Percentiles rank a stretch among this genome's conserved stretches.
phyloP scores from a whole-genome alignment of 306 rosid species.

The Acacia crassicarpa region DNA sequence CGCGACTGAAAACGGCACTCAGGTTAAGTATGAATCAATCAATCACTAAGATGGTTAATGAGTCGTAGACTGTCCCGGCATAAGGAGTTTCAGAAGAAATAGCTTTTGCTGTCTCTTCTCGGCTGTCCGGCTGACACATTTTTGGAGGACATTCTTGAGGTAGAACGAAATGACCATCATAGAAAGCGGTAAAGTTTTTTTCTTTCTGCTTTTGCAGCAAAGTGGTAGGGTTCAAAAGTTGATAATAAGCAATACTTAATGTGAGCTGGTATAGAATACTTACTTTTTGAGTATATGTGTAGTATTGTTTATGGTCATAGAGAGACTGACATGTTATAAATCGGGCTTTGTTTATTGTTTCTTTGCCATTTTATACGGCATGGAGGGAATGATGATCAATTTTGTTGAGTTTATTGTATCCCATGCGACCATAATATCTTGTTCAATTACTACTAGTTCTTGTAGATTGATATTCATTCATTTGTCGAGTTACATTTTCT shows the following conservation, averaged over 20 bases:
- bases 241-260: not conserved
- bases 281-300: not conserved
- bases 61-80: not conserved
- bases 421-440: not conserved
- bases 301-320: not conserved
- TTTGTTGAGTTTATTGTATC: not conserved
- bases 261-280: no score
- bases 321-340: not conserved
- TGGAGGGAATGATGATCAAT: not conserved
- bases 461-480: not conserved
- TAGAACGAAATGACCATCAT: not conserved
- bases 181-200: not conserved
- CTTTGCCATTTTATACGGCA: not conserved
- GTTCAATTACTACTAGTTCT: not conserved
- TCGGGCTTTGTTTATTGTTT: not conserved
- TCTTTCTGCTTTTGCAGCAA: not conserved
- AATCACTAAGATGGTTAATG: not conserved
- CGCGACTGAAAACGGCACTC: conserved; percentile 14
- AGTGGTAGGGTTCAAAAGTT: not conserved
- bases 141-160: not conserved
- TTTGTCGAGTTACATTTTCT: not conserved
- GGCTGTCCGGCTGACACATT: not conserved
- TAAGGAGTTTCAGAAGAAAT: not conserved
- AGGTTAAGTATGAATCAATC: not conserved
- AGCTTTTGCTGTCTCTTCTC: not conserved